Evolutionary conservation across 768 basidiomycete genomes (phyloP).

Genomic region (Rickenella mellea): DNA sequence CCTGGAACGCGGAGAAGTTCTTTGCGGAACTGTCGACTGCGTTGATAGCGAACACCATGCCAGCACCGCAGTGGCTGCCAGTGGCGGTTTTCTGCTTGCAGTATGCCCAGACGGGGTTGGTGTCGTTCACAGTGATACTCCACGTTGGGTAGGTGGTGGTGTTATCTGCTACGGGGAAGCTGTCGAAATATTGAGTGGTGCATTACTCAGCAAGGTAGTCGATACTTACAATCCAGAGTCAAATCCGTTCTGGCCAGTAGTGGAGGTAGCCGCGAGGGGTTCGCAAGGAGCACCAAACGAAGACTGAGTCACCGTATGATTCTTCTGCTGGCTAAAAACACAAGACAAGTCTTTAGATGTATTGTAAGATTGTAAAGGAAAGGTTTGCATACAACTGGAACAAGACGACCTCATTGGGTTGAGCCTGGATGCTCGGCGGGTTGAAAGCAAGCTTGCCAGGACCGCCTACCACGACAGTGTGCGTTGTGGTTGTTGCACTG

Average conservation of each 20-base stretch:
- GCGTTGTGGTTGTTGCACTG: constrained; percentile 21
- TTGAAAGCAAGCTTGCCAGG: constrained; percentile 35
- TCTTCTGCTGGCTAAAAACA: constrained; percentile 45
- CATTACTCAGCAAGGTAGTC: background rate
- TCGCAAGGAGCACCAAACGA: constrained; percentile 52
- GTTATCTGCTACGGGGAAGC: constrained; percentile 31
- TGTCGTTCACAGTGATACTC: constrained; percentile 49
- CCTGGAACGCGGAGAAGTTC: constrained; percentile 49
- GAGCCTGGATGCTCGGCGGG: constrained; percentile 39
- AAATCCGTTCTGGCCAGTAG: constrained; percentile 33
- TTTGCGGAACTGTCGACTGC: constrained; percentile 36
- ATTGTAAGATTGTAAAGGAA: background rate
- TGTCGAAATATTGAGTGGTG: constrained; percentile 6
- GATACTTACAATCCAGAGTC: constrained; percentile 47
- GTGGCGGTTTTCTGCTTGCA: constrained; percentile 19
- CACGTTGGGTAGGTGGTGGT: constrained; percentile 43
- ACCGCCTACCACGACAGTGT: constrained; percentile 49
- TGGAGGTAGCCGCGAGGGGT: constrained; percentile 22
- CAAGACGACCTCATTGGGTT: constrained; percentile 42
- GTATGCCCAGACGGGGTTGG: constrained; percentile 50
- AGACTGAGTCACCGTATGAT: constrained; percentile 58
- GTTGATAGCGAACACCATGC: constrained; percentile 45
- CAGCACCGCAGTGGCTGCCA: constrained; percentile 26
- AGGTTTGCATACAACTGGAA: constrained; percentile 47
- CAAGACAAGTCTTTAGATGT: constrained; percentile 1